Conservation (phyloP, 169 alveolate species). For the Eimeria acervulina region DNA sequence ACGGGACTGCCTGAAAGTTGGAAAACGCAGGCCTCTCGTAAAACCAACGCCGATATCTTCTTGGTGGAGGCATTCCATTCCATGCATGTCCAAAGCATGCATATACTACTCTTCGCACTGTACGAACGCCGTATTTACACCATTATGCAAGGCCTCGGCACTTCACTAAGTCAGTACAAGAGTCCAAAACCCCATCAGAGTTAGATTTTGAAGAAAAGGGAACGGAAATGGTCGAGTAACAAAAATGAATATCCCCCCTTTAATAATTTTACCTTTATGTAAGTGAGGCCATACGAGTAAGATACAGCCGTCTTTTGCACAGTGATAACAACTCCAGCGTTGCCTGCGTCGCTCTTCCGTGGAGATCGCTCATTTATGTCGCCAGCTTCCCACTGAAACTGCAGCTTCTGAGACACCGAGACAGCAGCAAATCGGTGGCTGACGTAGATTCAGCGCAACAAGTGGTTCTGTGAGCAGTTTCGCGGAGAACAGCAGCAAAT, state of each 20-base stretch:
- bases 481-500: neutral
- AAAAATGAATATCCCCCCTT: neutral
- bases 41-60: neutral
- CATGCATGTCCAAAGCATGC: neutral
- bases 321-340: conserved; percentile 72
- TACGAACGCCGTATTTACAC: neutral
- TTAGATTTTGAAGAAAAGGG: neutral
- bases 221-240: neutral
- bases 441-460: neutral
- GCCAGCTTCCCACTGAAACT: conserved; percentile 79
- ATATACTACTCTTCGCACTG: neutral
- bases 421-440: neutral
- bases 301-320: conserved; percentile 78
- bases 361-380: conserved; percentile 47
- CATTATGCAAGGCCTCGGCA: neutral
- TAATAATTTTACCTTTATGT: conserved; percentile 22
- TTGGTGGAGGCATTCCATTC: neutral
- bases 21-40: neutral
- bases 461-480: neutral
- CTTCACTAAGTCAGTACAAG: neutral
- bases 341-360: conserved; percentile 73
- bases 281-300: conserved; percentile 64
- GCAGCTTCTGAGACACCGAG: conserved; percentile 62
- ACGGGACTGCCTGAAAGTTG: conserved; percentile 71
- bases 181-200: neutral